These are phyloP conservation scores for Hymenoscyphus fructigenus DNA, from an alignment of 2,329 filamentous ascomycete species.

Conservation along the genomic window DNA sequence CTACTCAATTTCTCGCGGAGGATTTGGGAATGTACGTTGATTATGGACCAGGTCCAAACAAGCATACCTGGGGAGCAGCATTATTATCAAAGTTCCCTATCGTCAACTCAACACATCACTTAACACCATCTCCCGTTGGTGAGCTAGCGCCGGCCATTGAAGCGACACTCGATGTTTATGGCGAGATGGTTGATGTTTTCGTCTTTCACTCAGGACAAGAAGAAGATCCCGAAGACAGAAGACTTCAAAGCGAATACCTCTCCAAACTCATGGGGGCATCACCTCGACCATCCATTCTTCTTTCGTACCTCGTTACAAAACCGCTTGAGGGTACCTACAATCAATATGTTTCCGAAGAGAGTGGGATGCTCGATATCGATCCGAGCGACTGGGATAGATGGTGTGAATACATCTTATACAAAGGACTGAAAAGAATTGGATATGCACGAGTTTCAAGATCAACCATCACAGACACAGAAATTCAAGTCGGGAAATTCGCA, in stretches of 20 bases:
- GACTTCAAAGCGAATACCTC: conserved; percentile 83
- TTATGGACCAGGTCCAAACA: conserved; percentile 95
- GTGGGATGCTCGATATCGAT: conserved; percentile 95
- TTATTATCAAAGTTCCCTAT: conserved; percentile 97
- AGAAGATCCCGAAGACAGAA: conserved; percentile 88
- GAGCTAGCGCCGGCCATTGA: conserved; percentile 95
- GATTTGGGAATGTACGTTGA: conserved; percentile 99
- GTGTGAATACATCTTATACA: conserved; percentile 99
- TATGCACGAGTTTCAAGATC: conserved; percentile 87
- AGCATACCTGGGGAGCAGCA: conserved; percentile 95
- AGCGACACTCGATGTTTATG: conserved; percentile 93
- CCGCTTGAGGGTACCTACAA: conserved; percentile 95
- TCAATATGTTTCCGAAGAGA: conserved; percentile 81
- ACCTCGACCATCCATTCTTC: conserved; percentile 75
- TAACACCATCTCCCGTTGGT: conserved; percentile 88
- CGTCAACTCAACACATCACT: conserved; percentile 91
- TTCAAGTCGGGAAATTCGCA: conserved; percentile 94
- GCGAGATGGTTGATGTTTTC: conserved; percentile 85
- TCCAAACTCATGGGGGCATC: conserved; percentile 84
- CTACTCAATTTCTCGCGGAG: conserved; percentile 91
- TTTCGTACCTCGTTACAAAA: conserved; percentile 90
- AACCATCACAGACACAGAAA: conserved; percentile 94
- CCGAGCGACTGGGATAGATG: conserved; percentile 91
- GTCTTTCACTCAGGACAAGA: conserved; percentile 99
- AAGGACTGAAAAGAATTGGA: conserved; percentile 78